Percentiles rank a stretch among this genome's conserved stretches.
These are phyloP conservation scores for Alternaria consortialis DNA, from an alignment of 2,329 filamentous ascomycete genomes.

Conservation along the genomic window DNA sequence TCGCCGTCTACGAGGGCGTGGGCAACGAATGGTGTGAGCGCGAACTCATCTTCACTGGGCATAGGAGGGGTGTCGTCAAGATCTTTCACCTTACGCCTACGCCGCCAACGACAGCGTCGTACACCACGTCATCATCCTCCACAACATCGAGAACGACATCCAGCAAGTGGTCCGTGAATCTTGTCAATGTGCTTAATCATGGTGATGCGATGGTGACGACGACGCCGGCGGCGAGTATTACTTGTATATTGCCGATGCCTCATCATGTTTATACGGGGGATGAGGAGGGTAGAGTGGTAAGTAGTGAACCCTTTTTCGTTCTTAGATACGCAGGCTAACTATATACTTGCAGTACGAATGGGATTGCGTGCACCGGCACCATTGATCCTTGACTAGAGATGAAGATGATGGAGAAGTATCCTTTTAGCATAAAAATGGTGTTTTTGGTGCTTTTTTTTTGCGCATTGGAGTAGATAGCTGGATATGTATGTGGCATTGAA, in stretches of 20 bases:
- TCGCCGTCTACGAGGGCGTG: constrained; percentile 91
- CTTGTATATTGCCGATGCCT: constrained; percentile 84
- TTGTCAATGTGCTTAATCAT: constrained; percentile 85
- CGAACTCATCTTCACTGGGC: constrained; percentile 87
- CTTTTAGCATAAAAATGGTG: not conserved
- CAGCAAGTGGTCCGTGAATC: constrained; percentile 73
- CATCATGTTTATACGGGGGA: constrained; percentile 91
- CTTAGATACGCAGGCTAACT: constrained; percentile 5
- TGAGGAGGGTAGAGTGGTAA: constrained; percentile 81
- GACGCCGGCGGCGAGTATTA: constrained; percentile 70
- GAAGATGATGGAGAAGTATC: not conserved
- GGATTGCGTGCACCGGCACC: constrained; percentile 63
- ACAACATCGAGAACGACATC: constrained; percentile 30
- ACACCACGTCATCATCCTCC: constrained; percentile 22
- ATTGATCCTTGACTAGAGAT: constrained; percentile 6
- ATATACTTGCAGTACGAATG: constrained; percentile 61
- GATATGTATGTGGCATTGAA: not conserved
- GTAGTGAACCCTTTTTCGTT: constrained; percentile 22
- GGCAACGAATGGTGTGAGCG: constrained; percentile 92
- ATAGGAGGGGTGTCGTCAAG: constrained; percentile 84
- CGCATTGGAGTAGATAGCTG: not conserved
- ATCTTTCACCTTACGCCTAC: constrained; percentile 66
- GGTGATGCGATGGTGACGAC: constrained; percentile 67
- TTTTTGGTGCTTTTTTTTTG: not conserved
- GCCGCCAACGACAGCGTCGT: constrained; percentile 54